Evolutionary conservation across 495 filamentous ascomycete genomes (phyloP), one percentile per base, ranked within the genome.

Genomic region (Bacidia rubella): DNA sequence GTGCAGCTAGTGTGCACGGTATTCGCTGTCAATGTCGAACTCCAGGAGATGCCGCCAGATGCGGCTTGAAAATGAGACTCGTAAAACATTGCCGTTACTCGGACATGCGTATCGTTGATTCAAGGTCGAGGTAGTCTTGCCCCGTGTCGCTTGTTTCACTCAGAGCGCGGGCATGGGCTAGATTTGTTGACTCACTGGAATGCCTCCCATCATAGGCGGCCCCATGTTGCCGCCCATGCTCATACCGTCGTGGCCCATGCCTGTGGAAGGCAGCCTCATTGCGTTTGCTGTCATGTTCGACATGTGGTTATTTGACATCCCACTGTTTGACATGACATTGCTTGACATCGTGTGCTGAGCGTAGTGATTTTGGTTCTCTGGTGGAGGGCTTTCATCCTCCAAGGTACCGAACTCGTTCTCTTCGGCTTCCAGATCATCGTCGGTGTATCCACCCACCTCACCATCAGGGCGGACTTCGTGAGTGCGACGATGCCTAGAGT

Each of bases 401-500:
- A 86, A 73, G 26, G 85, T 82, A 26, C 80, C 81, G 43, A 85
- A 81, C 15, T 87, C 81, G 56, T 89, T 82, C 29, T 74, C 74
- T 24, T 78, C 77, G 47, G 87, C 81, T 58, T 88, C 86, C 57
- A 85, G 71, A 21, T 90, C 85, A 58, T 94, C 87, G 32, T 89
- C 90, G 57, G 73, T 76, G 60, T 67, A 87, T 65, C 55, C 72
- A 63, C 54, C 65, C 52, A 70, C 66, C 52, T 80, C 74, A 29
- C 81, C 85, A 58, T 94, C 87, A 35, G 77, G 74, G 51, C 73
- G 77, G 52, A 82, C 82, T 68, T 96, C 90, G 61, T 98, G 92
- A 25, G 90, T 97, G 20, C 92, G 87, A 69, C 88, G 89, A 71
- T 98, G 92, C 65, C 87, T 94, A 62, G 39, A 63, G 57, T 22